Base-by-base conservation (phyloP, 129 eudicot genomes). In the Pseudognaphalium luteoalbum region DNA sequence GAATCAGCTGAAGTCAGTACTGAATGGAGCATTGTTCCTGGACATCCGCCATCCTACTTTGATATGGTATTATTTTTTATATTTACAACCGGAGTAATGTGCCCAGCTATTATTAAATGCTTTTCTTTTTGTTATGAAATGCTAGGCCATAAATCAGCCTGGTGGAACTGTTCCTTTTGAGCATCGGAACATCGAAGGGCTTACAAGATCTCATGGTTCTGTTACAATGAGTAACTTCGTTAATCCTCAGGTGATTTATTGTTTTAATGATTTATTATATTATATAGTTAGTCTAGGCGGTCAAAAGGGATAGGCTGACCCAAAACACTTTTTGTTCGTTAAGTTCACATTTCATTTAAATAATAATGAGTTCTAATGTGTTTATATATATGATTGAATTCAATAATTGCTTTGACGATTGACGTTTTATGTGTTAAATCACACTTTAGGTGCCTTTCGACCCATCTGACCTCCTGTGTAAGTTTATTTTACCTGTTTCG, bases 21-120 rank as follows among this genome's bases (percentile, higher is more conserved):
- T 20, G 99, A 95, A 78, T 95, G 99, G 99, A 95, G 96, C 67
- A 91, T 95, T 19, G 95, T 95, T 73, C 99, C 97, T 72, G 96
- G 92, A 50, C 93, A 94, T 76, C 92, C 96, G 96, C 10, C 93
- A 88, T 28, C 99, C 99, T 54, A 87, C 97, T 61, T 83, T 95
- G 94, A 97, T 91, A 88, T 34, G 37, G 44, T 34, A 30, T 14
- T 62, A 10, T 28, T 4, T 17, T 56, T 5, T 6, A 16, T 17
- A 35, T 30, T 50, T 4, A 70, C 15, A 39, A 6, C 28, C 75
- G 20, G 58, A 44, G 76, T 56, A 30, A 19, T 37, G 52, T 76
- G 29, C 41, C 25, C 14, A 7, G 42, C 34, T 33, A 15, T 66
- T 60, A 32, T 58, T 54, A 16, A 72, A 72, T 77, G 59, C 28